phyloP scores from a whole-genome alignment of 163 green algal species.

The Scenedesmus sp. region DNA sequence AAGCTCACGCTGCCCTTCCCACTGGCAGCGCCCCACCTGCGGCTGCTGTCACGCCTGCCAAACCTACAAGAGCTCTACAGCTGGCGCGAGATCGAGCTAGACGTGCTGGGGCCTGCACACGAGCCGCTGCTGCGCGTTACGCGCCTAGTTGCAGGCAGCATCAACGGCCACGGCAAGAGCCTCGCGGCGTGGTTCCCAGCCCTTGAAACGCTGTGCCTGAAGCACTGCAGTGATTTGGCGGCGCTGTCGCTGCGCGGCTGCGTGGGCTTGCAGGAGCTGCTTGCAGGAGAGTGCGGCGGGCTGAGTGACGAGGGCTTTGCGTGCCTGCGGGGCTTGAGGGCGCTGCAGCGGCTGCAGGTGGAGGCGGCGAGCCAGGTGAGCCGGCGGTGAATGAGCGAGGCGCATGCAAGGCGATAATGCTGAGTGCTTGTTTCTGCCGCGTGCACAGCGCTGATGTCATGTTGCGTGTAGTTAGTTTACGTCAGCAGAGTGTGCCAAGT shows the following conservation, averaged over 20 bases:
- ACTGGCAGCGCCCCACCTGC: not conserved
- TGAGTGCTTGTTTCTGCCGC: not conserved
- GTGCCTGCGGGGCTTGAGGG: not conserved
- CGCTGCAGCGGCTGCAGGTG: slow-evolving; percentile 30
- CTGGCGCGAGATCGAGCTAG: slow-evolving; percentile 18
- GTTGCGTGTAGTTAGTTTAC: not conserved
- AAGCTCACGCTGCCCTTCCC: slow-evolving; percentile 51
- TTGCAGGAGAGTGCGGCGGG: slow-evolving; percentile 24
- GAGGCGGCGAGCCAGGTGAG: slow-evolving; percentile 26
- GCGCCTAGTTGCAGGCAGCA: slow-evolving; percentile 2
- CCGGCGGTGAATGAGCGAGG: not conserved
- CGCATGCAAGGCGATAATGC: not conserved
- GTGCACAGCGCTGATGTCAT: not conserved
- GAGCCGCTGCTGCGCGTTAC: slow-evolving; percentile 16
- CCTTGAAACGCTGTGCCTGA: slow-evolving; percentile 15
- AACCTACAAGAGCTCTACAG: not conserved
- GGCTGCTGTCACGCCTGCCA: slow-evolving; percentile 28
- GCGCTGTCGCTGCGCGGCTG: slow-evolving; percentile 33
- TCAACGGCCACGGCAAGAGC: slow-evolving; percentile 2
- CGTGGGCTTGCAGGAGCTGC: slow-evolving; percentile 14
- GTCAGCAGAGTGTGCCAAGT: too few relatives aligned
- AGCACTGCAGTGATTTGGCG: slow-evolving; percentile 14
- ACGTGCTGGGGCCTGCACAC: slow-evolving; percentile 23
- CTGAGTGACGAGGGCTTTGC: slow-evolving; percentile 43
- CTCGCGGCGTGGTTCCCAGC: slow-evolving; percentile 21